Conservation (phyloP, 2,329 filamentous ascomycete genomes). For the Exophiala sideris region DNA sequence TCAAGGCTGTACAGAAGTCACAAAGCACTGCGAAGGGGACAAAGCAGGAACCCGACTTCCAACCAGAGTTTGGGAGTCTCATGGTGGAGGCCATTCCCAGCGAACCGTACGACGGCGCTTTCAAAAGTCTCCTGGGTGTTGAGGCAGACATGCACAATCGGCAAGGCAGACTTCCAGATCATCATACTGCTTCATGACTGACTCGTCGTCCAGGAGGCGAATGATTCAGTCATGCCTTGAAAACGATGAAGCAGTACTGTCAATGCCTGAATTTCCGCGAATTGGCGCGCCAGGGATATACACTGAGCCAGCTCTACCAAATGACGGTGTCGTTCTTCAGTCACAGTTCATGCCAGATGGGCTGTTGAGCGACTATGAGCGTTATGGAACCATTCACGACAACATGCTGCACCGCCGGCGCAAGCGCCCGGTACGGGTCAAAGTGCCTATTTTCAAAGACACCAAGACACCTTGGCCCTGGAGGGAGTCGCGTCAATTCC, state of each 20-base stretch:
- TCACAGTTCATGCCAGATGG: slow-evolving; percentile 80
- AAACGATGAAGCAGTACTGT: slow-evolving; percentile 1
- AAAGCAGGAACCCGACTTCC: slow-evolving; percentile 67
- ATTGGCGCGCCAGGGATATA: slow-evolving; percentile 80
- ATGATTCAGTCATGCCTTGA: slow-evolving; percentile 70
- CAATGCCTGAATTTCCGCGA: slow-evolving; percentile 88
- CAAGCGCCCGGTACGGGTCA: slow-evolving; percentile 83
- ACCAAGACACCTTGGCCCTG: slow-evolving; percentile 80
- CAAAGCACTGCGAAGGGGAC: background rate
- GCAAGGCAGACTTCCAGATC: slow-evolving; percentile 57
- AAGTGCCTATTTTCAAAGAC: slow-evolving; percentile 90
- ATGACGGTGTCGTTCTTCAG: slow-evolving; percentile 66
- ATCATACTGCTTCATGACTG: slow-evolving; percentile 50
- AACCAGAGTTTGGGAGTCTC: slow-evolving; percentile 93
- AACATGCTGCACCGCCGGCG: slow-evolving; percentile 87
- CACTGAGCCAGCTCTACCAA: slow-evolving; percentile 72
- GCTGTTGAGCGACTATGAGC: slow-evolving; percentile 91
- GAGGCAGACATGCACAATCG: slow-evolving; percentile 94
- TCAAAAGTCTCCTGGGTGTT: slow-evolving; percentile 85
- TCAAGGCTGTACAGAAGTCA: slow-evolving; percentile 70
- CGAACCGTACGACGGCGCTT: slow-evolving; percentile 92
- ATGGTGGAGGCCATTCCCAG: slow-evolving; percentile 96
- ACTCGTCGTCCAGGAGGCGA: slow-evolving; percentile 65
- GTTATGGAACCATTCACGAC: slow-evolving; percentile 86
- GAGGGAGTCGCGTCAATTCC: slow-evolving; percentile 63